Evolutionary conservation across 1,139 yeast species (phyloP).

Genomic region (Suhomyces anneliseae): DNA sequence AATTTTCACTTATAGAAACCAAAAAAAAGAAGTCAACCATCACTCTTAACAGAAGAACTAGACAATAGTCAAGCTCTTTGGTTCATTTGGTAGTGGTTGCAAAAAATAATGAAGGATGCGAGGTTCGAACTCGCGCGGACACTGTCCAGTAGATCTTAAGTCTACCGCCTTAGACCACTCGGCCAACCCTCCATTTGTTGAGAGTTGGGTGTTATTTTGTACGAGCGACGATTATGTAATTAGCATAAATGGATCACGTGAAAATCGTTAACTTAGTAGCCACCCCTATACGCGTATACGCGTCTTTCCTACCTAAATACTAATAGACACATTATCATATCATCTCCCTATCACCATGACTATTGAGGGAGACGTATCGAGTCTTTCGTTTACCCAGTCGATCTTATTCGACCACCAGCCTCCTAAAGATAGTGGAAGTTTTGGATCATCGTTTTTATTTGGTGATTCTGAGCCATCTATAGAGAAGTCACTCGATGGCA

Average conservation of each 20-base stretch:
- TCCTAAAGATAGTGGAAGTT: neutral
- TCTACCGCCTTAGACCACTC: slow-evolving; percentile 56
- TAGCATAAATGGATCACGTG: neutral
- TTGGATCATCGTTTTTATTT: slow-evolving; percentile 9
- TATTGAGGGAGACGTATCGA: neutral
- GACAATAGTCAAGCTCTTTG: no score
- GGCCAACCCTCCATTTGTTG: slow-evolving; percentile 45
- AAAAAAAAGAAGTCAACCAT: no score
- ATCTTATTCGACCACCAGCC: slow-evolving; percentile 11
- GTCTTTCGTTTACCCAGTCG: slow-evolving; percentile 15
- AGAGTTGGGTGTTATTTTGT: neutral
- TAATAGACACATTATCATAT: neutral
- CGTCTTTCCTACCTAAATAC: neutral
- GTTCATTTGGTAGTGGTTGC: neutral
- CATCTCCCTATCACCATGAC: neutral
- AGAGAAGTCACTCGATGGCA: neutral
- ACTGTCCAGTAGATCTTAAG: slow-evolving; percentile 51
- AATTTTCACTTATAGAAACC: no score
- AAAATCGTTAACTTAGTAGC: neutral
- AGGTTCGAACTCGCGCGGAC: slow-evolving; percentile 89
- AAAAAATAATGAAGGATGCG: slow-evolving; percentile 70
- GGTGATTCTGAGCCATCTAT: neutral
- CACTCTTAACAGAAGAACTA: no score
- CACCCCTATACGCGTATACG: slow-evolving; percentile 1
- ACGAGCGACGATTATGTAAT: neutral